Conservation (phyloP, 2,329 filamentous ascomycete genomes). For the Seiridium cupressi region DNA sequence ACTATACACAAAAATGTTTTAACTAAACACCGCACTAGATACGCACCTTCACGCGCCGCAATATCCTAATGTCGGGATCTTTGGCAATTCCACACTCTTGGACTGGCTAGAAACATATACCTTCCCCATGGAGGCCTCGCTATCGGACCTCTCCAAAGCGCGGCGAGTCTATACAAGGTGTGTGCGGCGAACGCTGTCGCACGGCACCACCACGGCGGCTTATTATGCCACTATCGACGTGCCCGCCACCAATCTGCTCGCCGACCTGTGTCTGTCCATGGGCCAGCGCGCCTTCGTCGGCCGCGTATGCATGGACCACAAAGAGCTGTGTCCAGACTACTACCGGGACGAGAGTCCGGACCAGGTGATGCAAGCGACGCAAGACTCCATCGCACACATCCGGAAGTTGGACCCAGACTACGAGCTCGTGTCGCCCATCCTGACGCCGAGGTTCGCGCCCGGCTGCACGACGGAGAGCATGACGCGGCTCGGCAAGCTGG, state of each 20-base stretch:
- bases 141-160: constrained; percentile 63
- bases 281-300: constrained; percentile 92
- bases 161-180: constrained; percentile 73
- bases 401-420: constrained; percentile 61
- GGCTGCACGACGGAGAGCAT: constrained; percentile 62
- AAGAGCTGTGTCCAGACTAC: constrained; percentile 68
- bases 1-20: constrained; percentile 11
- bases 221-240: constrained; percentile 94
- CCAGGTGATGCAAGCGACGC: constrained; percentile 54
- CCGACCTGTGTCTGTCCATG: constrained; percentile 72
- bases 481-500: constrained; percentile 60
- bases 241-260: constrained; percentile 84
- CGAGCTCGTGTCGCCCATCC: constrained; percentile 70
- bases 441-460: constrained; percentile 73
- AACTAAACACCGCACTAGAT: constrained; percentile 51
- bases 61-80: constrained; percentile 91
- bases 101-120: constrained; percentile 95
- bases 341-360: constrained; percentile 73
- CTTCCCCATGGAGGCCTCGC: constrained; percentile 84
- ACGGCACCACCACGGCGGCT: constrained; percentile 91
- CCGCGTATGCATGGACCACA: constrained; percentile 88
- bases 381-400: constrained; percentile 64
- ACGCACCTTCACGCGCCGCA: constrained; percentile 95
- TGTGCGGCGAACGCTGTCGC: constrained; percentile 75
- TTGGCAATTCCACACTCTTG: constrained; percentile 88